Evolutionary conservation across 352 stramenopile species (phyloP).

Genomic region (Globisporangium spiculum): DNA sequence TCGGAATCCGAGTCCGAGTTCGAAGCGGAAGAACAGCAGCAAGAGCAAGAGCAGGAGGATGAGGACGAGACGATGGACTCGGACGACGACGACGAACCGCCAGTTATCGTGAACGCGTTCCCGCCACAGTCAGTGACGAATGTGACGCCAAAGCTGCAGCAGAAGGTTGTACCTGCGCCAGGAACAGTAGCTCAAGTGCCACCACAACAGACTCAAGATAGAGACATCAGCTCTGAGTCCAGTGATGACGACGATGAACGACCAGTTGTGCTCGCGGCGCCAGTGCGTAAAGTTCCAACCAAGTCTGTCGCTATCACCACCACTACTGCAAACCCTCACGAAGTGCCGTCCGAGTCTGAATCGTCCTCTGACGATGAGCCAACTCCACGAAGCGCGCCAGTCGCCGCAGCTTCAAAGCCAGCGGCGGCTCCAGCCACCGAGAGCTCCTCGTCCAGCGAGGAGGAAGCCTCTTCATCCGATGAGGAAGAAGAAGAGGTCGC

Average conservation of each 20-base stretch:
- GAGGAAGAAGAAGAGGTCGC: conserved; percentile 10
- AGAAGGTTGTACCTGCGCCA: background rate
- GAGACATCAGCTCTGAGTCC: conserved; percentile 38
- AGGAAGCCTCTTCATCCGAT: conserved; percentile 25
- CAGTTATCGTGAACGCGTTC: background rate
- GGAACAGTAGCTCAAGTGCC: background rate
- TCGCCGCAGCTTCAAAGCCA: conserved; percentile 8
- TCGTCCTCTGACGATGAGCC: conserved; percentile 19
- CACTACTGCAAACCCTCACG: background rate
- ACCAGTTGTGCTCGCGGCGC: conserved; percentile 12
- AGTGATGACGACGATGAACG: conserved; percentile 37
- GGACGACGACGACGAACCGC: conserved; percentile 7
- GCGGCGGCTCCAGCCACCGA: background rate
- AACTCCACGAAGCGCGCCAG: background rate
- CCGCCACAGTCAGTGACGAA: conserved; percentile 2
- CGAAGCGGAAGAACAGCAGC: conserved; percentile 18
- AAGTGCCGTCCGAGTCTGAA: conserved; percentile 13
- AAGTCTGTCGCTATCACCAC: background rate
- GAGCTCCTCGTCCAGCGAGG: conserved; percentile 11
- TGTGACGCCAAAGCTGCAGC: background rate
- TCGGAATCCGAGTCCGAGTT: conserved; percentile 25
- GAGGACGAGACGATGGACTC: conserved; percentile 5
- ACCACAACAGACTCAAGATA: background rate
- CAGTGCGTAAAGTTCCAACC: conserved; percentile 7
- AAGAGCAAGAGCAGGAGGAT: conserved; percentile 4